Percentiles rank a stretch among this genome's conserved stretches.
Evolutionary conservation across 192 early-diverging fungal genomes (phyloP).

Genomic region (Coemansia sp.): DNA sequence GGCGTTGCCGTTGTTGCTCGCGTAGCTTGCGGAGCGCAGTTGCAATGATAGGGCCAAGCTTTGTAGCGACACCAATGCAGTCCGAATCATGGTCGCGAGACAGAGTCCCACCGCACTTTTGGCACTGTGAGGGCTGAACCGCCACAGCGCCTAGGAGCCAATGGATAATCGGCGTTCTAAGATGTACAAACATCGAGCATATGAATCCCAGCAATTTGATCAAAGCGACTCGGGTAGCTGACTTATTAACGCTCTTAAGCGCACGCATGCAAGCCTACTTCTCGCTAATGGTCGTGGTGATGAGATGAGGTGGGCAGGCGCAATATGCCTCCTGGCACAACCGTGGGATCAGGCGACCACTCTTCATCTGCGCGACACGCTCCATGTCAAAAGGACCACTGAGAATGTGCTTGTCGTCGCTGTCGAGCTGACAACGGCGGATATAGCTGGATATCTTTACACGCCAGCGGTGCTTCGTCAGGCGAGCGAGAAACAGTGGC

Average conservation of each 20-base stretch:
- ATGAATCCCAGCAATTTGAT: background rate
- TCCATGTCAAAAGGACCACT: background rate
- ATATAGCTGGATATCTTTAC: background rate
- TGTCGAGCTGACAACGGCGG: background rate
- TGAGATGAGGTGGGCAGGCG: no score
- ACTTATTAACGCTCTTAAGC: background rate
- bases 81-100: background rate
- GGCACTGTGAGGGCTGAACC: background rate
- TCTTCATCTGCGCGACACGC: background rate
- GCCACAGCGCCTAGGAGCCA: constrained; percentile 4
- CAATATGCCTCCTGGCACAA: background rate
- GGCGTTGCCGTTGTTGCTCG: background rate
- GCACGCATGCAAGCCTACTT: background rate
- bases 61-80: background rate
- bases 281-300: background rate
- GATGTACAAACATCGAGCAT: background rate
- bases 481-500: no score
- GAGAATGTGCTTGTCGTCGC: background rate
- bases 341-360: background rate
- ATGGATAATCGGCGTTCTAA: background rate
- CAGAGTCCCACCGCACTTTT: background rate
- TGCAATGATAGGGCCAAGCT: background rate
- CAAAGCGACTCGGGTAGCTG: background rate
- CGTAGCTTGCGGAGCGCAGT: background rate
- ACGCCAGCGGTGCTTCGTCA: background rate